Evolutionary conservation across 2,329 filamentous ascomycete species (phyloP), one percentile per base, ranked within the genome.

Genomic region (Zasmidium angulare): DNA sequence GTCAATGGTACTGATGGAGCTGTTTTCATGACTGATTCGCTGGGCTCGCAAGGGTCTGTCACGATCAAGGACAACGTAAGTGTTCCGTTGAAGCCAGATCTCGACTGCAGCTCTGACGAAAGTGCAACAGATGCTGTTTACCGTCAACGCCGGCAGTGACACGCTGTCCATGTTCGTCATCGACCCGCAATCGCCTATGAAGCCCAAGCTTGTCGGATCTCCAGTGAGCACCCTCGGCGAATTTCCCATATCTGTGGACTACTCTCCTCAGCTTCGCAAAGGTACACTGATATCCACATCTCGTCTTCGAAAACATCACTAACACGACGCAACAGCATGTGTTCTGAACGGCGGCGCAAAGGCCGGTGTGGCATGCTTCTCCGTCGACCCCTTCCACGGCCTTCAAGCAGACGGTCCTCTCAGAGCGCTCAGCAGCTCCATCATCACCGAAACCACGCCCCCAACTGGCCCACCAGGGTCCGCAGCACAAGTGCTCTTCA

Each of bases 401-500:
- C 58, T 64, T 12, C 19, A 40, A 21, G 21, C 60, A 20, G 26
- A 29, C 12, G 62, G 62, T 12, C 24, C 49, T 17, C 31, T 64
- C 21, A 56, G 56, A 23, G 10, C 48, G 21, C 54, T 64, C 36
- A 24, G 50, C 46, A 53, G 53, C 1, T 49, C 48, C 29, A 43
- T 62, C 21, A 50, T 65, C 29, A 53, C 62, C 50, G 36, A 65
- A 53, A 60, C 61, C 7, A 65, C 58, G 14, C 63, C 63, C 3
- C 55, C 63, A 51, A 52, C 46, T 12, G 59, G 57, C 7, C 61
- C 61, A 47, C 56, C 63, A 36, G 52, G 50, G 26, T 50, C 58
- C 2, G 59, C 60, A 7, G 46, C 62, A 7, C 49, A 66, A 40
- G 53, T 66, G 20, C 26, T 60, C 20, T 66, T 66, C 64, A 63